Evolutionary conservation across 495 filamentous ascomycete genomes (phyloP).

Genomic region (Astrothelium subdiscretum): DNA sequence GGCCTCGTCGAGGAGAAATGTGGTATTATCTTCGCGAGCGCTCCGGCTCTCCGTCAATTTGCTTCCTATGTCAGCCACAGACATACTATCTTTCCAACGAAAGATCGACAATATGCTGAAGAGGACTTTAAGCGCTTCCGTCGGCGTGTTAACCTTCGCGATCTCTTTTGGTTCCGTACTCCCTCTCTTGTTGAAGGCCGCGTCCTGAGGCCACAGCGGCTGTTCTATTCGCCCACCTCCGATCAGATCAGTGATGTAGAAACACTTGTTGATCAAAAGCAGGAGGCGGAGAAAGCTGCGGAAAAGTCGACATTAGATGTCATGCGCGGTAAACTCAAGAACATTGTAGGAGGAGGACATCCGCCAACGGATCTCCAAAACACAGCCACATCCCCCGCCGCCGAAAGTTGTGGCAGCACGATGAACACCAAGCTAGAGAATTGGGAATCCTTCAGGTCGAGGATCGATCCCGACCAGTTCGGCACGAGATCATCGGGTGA

Average conservation of each 20-base stretch:
- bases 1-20: constrained; percentile 1
- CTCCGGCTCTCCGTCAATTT: background rate
- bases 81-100: background rate
- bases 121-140: background rate
- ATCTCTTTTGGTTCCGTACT: background rate
- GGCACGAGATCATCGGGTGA: background rate
- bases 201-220: background rate
- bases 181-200: background rate
- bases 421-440: background rate
- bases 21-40: background rate
- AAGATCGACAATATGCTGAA: background rate
- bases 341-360: background rate
- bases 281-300: background rate
- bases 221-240: background rate
- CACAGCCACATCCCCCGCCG: background rate
- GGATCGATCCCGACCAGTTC: background rate
- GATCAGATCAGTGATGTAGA: background rate
- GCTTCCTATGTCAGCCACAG: background rate
- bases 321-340: background rate
- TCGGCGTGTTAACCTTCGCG: background rate
- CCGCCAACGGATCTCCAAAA: background rate
- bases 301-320: background rate
- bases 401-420: background rate
- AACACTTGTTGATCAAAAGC: background rate
- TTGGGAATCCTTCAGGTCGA: background rate